Percentiles rank a stretch among this genome's conserved stretches.
Evolutionary conservation across 2,329 filamentous ascomycete genomes (phyloP).

Genomic region (Proliferodiscus dingleyae): DNA sequence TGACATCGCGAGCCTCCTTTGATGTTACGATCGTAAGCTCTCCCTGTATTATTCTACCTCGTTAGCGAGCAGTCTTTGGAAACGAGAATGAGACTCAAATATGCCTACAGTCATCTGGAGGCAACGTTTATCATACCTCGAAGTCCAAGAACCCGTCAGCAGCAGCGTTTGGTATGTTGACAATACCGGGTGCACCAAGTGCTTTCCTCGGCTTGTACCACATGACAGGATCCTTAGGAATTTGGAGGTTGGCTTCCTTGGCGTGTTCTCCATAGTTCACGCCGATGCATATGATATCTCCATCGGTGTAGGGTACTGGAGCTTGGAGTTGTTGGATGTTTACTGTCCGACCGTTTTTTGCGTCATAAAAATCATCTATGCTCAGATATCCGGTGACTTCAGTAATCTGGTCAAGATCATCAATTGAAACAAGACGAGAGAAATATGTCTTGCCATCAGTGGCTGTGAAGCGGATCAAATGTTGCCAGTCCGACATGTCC

Average conservation of each 20-base stretch:
- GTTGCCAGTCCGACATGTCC: no score
- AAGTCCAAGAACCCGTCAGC: constrained; percentile 9
- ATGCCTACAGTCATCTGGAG: no score
- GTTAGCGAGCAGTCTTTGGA: no score
- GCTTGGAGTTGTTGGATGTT: constrained; percentile 27
- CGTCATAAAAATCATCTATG: background rate
- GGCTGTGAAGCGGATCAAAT: background rate
- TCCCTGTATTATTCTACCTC: no score
- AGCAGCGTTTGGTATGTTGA: constrained; percentile 4
- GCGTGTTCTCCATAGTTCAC: constrained; percentile 46
- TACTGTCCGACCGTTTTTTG: background rate
- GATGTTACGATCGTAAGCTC: constrained; percentile 3
- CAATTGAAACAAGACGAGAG: background rate
- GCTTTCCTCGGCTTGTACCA: constrained; percentile 9
- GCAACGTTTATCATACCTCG: constrained; percentile 6
- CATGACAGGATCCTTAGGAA: constrained; percentile 2
- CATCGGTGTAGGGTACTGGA: constrained; percentile 44
- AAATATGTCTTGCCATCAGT: background rate
- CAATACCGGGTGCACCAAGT: constrained; percentile 4
- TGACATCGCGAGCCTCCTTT: constrained; percentile 30
- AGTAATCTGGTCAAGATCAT: background rate
- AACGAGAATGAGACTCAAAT: no score
- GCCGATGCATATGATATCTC: constrained; percentile 55
- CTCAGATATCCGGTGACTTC: background rate
- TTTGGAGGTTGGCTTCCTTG: constrained; percentile 43